Evolutionary conservation across 1,139 yeast species (phyloP), one percentile per base, ranked within the genome.

Genomic region (Nakaseomyces glabratus): DNA sequence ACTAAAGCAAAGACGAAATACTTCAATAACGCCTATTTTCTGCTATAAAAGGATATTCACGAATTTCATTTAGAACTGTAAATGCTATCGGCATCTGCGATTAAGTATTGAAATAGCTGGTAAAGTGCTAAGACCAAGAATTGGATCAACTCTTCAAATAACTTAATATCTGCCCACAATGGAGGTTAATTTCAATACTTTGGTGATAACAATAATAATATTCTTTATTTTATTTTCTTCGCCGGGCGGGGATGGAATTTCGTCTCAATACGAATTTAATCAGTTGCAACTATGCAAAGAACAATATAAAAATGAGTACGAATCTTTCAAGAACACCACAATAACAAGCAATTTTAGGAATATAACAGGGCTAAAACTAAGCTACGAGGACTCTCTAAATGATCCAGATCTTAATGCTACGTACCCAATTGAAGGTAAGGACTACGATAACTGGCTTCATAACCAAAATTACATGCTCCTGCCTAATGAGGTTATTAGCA

Each of bases 321-420:
- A 55, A 2, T 55, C 58, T 9, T 57, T 79, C 26, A 44, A 46
- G 11, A 57, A 63, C 23, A 61, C 73, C 24, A 63, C 68, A 2
- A 76, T 69, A 52, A 40, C 51, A 12, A 43, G 58, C 3, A 85
- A 85, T 6, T 79, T 78, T 52, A 82, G 81, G 1, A 79, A 82
- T 47, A 55, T 84, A 8, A 81, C 93, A 0, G 95, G 95, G 6
- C 71, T 78, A 42, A 66, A 64, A 49, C 58, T 76, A 38, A 75
- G 80, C 33, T 82, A 78, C 47, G 58, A 62, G 7, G 90, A 81
- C 52, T 66, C 64, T 21, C 12, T 66, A 3, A 48, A 59, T 4
- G 69, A 70, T 8, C 61, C 65, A 35, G 61, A 64, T 24, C 57
- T 51, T 0, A 61, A 61, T 38, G 65, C 69, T 36, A 64, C 74